Base-by-base conservation (phyloP, 1,139 yeast genomes). In the Debaryomyces sp. region DNA sequence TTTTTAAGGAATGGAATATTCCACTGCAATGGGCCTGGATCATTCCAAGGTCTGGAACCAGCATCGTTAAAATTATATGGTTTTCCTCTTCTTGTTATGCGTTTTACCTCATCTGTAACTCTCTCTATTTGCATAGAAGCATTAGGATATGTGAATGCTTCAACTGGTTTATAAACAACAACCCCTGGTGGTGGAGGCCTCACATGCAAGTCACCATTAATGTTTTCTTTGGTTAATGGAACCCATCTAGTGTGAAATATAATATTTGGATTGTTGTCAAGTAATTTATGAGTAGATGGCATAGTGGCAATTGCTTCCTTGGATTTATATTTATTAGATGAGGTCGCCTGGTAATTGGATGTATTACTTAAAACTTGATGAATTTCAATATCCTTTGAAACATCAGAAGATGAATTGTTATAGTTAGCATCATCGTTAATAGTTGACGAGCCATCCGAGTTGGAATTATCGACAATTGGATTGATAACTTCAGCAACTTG, bases 151-250 rank as follows among this genome's bases (percentile, higher is more conserved):
- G 89, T 81, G 67, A 89, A 88, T 8, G 91, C 75, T 60, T 91
- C 97, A 35, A 84, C 73, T 43, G 96, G 89, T 60, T 95, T 81
- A 73, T 87, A 91, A 5, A 91, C 96, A 51, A 91, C 61, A 13
- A 91, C 92, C 21, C 97, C 97, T 1, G 94, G 91, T 33, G 97
- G 97, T 17, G 98, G 96, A 2, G 91, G 87, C 30, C 66, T 66
- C 7, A 92, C 81, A 2, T 70, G 63, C 26, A 90, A 69, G 24
- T 77, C 80, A 3, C 78, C 70, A 63, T 91, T 89, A 52, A 89
- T 63, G 56, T 77, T 75, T 30, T 71, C 70, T 50, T 81, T 78
- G 41, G 80, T 72, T 48, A 87, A 70, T 27, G 97, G 96, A 36
- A 91, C 90, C 97, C 97, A 91, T 61, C 78, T 80, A 17, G 87